Conservation (phyloP, 805 yeast species). For the Candida arabinofermentans region DNA sequence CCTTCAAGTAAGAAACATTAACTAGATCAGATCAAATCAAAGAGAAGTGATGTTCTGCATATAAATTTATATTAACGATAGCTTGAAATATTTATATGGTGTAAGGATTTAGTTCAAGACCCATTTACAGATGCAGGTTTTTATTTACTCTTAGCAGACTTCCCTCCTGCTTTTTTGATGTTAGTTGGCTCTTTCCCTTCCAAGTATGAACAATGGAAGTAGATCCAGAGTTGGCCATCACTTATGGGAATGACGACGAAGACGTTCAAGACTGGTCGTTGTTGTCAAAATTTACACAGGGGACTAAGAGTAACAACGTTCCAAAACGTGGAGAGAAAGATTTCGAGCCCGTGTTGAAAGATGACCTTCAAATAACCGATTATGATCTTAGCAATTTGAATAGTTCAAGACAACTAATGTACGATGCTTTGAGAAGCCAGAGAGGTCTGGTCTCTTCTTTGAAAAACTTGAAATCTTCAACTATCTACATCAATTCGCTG, state of each 20-base stretch:
- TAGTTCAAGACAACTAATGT: slow-evolving; percentile 67
- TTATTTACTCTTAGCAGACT: too few relatives aligned
- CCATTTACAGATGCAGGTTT: too few relatives aligned
- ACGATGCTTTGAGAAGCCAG: slow-evolving; percentile 49
- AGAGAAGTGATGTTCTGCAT: neutral
- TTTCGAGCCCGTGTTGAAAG: slow-evolving; percentile 52
- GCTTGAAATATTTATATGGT: too few relatives aligned
- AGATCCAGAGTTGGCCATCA: slow-evolving; percentile 7
- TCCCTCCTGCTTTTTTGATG: too few relatives aligned
- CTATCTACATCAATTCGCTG: slow-evolving; percentile 18
- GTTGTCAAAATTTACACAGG: slow-evolving; percentile 24
- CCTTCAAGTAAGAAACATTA: too few relatives aligned
- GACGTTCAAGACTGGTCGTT: slow-evolving; percentile 53
- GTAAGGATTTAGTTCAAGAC: too few relatives aligned
- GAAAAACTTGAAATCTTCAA: slow-evolving; percentile 23
- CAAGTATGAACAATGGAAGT: slow-evolving; percentile 1
- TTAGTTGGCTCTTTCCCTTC: too few relatives aligned
- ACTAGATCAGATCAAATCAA: too few relatives aligned
- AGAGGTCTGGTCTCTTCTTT: slow-evolving; percentile 38
- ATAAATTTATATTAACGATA: too few relatives aligned
- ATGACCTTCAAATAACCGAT: slow-evolving; percentile 7
- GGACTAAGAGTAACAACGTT: slow-evolving; percentile 24
- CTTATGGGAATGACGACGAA: slow-evolving; percentile 38
- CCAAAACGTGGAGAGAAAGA: slow-evolving; percentile 85
- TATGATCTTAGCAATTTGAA: slow-evolving; percentile 36